Conservation (phyloP, 2,329 filamentous ascomycete genomes). For the Chalaropsis thielavioides region DNA sequence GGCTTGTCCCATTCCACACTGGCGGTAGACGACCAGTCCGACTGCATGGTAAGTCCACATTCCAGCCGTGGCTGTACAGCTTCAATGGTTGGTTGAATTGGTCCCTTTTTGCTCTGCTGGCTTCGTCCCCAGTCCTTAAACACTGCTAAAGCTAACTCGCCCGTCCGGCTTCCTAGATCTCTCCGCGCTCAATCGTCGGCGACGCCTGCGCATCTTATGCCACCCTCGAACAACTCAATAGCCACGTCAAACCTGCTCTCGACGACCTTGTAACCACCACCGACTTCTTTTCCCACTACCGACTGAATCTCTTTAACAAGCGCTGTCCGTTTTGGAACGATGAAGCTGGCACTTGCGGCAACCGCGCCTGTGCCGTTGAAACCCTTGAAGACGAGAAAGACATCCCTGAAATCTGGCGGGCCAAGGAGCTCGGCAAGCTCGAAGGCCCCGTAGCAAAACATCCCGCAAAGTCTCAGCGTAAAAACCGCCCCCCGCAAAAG, state of each 20-base stretch:
- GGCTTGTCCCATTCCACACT: slow-evolving; percentile 2
- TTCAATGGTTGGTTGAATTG: no score
- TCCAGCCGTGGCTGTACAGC: not conserved
- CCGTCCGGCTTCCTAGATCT: slow-evolving; percentile 47
- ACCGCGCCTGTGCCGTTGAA: slow-evolving; percentile 89
- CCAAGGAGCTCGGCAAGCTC: slow-evolving; percentile 80
- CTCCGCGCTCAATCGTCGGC: slow-evolving; percentile 74
- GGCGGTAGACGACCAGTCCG: not conserved
- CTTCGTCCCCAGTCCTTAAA: slow-evolving; percentile 15
- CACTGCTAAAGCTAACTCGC: not conserved
- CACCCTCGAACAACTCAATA: slow-evolving; percentile 74
- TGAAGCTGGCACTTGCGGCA: slow-evolving; percentile 85
- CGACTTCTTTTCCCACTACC: slow-evolving; percentile 97
- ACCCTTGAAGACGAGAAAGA: slow-evolving; percentile 92
- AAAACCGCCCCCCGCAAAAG: slow-evolving; percentile 47
- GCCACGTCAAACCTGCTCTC: slow-evolving; percentile 58
- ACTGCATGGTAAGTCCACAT: slow-evolving; percentile 3
- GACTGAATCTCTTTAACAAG: slow-evolving; percentile 87
- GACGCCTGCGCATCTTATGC: slow-evolving; percentile 92
- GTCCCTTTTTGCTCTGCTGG: not conserved
- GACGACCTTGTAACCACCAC: slow-evolving; percentile 71
- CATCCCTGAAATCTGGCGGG: slow-evolving; percentile 80
- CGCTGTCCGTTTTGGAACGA: slow-evolving; percentile 94
- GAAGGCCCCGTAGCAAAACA: slow-evolving; percentile 85
- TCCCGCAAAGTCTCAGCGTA: slow-evolving; percentile 60